Evolutionary conservation across 2,329 filamentous ascomycete genomes (phyloP), one percentile per base, ranked within the genome.

Genomic region (Neonectria coccinea): DNA sequence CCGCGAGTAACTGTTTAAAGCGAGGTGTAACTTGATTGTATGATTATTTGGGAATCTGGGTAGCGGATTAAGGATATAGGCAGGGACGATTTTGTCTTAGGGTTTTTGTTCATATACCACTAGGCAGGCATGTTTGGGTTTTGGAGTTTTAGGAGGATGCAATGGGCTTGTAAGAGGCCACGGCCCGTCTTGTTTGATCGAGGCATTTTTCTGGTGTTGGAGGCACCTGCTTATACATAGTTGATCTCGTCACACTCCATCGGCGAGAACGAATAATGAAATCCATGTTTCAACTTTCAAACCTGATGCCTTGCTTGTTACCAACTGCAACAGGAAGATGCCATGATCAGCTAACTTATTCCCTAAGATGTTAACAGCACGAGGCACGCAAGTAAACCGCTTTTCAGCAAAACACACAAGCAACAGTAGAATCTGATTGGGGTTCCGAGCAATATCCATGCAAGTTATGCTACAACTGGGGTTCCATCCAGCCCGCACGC

Each of bases 371-470:
- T 4, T 20, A 9, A 18, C 42, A 18, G 27, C n/a, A 42, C 36
- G 8, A 54, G 56, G 18, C 27, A n/a, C 25, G 41, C 16, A 47
- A 14, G 47, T 39, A n/a, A 14, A 10, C 10, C 14, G 31, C 25
- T 39, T 18, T 18, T 10, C 11, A 3, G 51, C 25, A 20, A 12
- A 31, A 22, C 39, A 36, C 25, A 7, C n/a, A 33, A 50, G 52
- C 45, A 52, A 59, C 18, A 55, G 59, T 51, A 55, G 55, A 66
- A 68, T 65, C 22, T 63, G 47, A 62, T 56, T 60, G 39, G 59
- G 33, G 53, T 64, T 54, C 44, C 53, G 20, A 51, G 56, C 44
- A 50, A 58, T 62, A 59, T 64, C 62, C 55, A 65, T 65, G 59
- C 53, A 56, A 45, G 44, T 52, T 33, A 42, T 47, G 31, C 25